Base-by-base conservation (phyloP, 257 asterid genomes). In the Gentiana straminea region DNA sequence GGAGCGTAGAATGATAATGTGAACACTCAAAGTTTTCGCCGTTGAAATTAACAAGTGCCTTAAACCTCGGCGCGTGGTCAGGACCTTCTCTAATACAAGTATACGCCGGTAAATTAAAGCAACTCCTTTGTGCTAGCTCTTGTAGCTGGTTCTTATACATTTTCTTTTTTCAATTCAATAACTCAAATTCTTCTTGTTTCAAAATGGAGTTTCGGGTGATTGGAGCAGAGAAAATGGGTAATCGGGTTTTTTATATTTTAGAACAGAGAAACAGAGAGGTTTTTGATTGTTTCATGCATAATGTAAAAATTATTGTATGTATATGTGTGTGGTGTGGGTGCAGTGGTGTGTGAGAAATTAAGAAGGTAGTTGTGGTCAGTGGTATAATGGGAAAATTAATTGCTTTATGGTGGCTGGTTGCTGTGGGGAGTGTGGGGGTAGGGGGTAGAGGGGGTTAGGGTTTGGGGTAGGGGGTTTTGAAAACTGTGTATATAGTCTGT, bases 131-230 rank as follows among this genome's bases (percentile, higher is more conserved):
- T 65, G 95, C 93, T 79, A 86, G 76, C 85, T 86, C 93, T 62
- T 83, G 95, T n/a, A 86, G 80, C 86, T 86, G 95, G 83, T 86
- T 86, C 75, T 86, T 83, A 64, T 83, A 86, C 95, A 83, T 86
- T 37, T 51, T 57, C 48, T 12, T 5, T 35, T 15, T 37, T 0
- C 7, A 24, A 24, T 48, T 35, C 49, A n/a, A 8, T 7, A 12
- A 5, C 33, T n/a, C 2, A 35, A 2, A 1, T 5, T 8, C 46
- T 41, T 3, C 46, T 5, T 41, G 5, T 39, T 39, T 4, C 44
- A 39, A 39, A 39, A 39, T 3, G 8, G 8, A 39, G 7, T 41
- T 41, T 57, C 43, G n/a, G 10, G 44, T 35, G 13, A 44, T 35
- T 51, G 33, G 61, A 52, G 52, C 64, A 46, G 41, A n/a, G 12